These are phyloP conservation scores for Choanephora cucurbitarum DNA, from an alignment of 371 early-diverging fungal species.

Conservation along the genomic window DNA sequence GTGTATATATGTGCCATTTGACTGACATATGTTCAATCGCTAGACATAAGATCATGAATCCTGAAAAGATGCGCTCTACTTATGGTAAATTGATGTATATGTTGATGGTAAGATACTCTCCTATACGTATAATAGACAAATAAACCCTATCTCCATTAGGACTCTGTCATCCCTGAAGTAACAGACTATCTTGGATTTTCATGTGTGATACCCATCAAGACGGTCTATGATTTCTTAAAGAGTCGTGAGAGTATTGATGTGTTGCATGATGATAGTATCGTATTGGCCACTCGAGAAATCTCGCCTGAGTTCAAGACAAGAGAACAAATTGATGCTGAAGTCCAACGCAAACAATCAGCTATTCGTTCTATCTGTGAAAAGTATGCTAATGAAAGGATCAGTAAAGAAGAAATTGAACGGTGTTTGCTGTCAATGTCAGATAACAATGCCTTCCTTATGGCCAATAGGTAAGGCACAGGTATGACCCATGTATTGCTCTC, in stretches of 20 bases:
- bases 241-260: slow-evolving; percentile 65
- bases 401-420: slow-evolving; percentile 75
- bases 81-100: slow-evolving; percentile 96
- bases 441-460: slow-evolving; percentile 89
- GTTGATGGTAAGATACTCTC: slow-evolving; percentile 68
- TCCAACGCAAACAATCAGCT: slow-evolving; percentile 86
- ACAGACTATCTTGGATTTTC: slow-evolving; percentile 80
- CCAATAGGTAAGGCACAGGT: slow-evolving; percentile 65
- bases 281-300: slow-evolving; percentile 90
- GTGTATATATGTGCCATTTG: no score
- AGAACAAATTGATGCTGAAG: slow-evolving; percentile 78
- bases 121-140: no score
- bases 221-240: slow-evolving; percentile 80
- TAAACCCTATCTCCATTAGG: slow-evolving; percentile 50
- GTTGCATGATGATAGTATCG: slow-evolving; percentile 80
- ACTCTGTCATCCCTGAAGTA: slow-evolving; percentile 88
- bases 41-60: slow-evolving; percentile 96
- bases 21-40: background rate
- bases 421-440: slow-evolving; percentile 95
- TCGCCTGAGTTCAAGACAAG: slow-evolving; percentile 78
- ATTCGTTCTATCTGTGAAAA: slow-evolving; percentile 81
- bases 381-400: slow-evolving; percentile 61
- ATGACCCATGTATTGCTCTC: no score
- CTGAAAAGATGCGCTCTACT: slow-evolving; percentile 92
- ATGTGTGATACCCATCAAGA: slow-evolving; percentile 83